phyloP scores from a whole-genome alignment of 805 yeast genomes.

The Candida palmyrensis region DNA sequence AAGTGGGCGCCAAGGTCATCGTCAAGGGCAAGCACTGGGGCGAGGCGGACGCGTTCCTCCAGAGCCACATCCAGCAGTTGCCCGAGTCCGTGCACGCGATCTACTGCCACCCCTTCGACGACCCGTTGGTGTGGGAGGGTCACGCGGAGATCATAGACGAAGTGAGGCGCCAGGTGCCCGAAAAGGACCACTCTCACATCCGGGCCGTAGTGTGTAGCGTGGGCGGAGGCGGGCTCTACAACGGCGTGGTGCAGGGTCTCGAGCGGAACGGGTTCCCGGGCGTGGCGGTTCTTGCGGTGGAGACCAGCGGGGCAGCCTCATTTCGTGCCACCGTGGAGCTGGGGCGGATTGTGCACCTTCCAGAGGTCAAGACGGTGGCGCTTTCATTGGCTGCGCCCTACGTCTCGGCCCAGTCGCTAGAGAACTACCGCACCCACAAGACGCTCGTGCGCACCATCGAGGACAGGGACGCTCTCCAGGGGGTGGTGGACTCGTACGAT shows the following conservation, averaged over 20 bases:
- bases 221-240: conserved; percentile 33
- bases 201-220: conserved; percentile 26
- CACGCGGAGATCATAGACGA: conserved; percentile 21
- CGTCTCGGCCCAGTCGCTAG: conserved; percentile 14
- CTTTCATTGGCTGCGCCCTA: conserved; percentile 26
- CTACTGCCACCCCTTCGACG: conserved; percentile 30
- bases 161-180: conserved; percentile 14
- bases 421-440: conserved; percentile 11
- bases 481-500: conserved; percentile 45
- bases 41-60: conserved; percentile 36
- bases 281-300: conserved; percentile 23
- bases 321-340: conserved; percentile 16
- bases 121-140: conserved; percentile 27
- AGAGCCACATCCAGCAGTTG: conserved; percentile 10
- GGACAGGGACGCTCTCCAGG: conserved; percentile 53
- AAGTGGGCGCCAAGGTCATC: conserved; percentile 47
- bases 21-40: conserved; percentile 42
- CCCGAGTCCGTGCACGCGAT: conserved; percentile 13
- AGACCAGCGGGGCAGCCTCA: conserved; percentile 21
- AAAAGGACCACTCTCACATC: conserved; percentile 11
- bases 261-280: conserved; percentile 9
- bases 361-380: conserved; percentile 18
- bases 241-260: conserved; percentile 23
- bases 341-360: conserved; percentile 14
- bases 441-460: conserved; percentile 18